These are phyloP conservation scores for Hymenoscyphus albidus DNA, from an alignment of 2,329 filamentous ascomycete genomes.

Conservation along the genomic window DNA sequence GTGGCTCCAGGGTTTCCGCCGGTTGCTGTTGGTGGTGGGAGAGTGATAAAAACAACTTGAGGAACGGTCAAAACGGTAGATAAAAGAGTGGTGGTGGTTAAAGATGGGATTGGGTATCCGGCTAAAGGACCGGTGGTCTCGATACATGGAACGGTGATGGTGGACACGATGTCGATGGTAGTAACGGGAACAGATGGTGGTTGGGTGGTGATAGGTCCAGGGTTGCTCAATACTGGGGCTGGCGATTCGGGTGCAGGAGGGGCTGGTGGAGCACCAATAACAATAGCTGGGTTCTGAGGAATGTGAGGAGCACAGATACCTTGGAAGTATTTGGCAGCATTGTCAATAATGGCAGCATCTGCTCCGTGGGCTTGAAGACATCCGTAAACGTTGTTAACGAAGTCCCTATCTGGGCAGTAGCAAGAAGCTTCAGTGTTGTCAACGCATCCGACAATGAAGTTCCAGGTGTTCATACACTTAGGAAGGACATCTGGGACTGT, in stretches of 20 bases:
- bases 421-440: conserved; percentile 80
- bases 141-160: conserved; percentile 49
- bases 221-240: conserved; percentile 35
- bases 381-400: conserved; percentile 73
- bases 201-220: conserved; percentile 33
- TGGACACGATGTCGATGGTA: conserved; percentile 47
- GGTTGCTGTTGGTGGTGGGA: conserved; percentile 9
- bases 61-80: conserved; percentile 50
- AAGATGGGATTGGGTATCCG: conserved; percentile 46
- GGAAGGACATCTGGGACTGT: conserved; percentile 68
- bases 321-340: conserved; percentile 79
- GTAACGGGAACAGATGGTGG: conserved; percentile 39
- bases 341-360: conserved; percentile 60
- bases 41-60: conserved; percentile 45
- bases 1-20: conserved; percentile 12
- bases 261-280: conserved; percentile 60
- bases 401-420: conserved; percentile 78
- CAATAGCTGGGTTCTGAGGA: conserved; percentile 75
- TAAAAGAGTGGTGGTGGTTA: conserved; percentile 46
- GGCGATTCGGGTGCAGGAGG: conserved; percentile 47
- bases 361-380: conserved; percentile 77
- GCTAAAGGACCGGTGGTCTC: conserved; percentile 38
- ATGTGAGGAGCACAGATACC: conserved; percentile 82
- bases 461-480: conserved; percentile 88
- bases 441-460: conserved; percentile 68